These are phyloP conservation scores for Hanseniaspora nectarophila DNA, from an alignment of 805 yeast genomes.

Conservation along the genomic window DNA sequence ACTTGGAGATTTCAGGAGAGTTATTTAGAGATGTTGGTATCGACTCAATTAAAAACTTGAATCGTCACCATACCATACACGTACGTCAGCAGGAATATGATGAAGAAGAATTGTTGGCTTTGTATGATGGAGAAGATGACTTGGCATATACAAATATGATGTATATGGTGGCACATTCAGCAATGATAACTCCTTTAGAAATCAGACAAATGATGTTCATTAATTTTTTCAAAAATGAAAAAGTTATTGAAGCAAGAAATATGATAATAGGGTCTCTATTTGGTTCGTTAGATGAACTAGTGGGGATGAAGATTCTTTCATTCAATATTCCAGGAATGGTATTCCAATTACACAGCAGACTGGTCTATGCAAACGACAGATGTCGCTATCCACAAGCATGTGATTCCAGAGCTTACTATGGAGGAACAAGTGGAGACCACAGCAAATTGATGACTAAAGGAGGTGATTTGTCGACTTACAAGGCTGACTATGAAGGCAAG, in stretches of 20 bases:
- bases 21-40: slow-evolving; percentile 30
- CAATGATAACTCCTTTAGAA: background rate
- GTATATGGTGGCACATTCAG: background rate
- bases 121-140: background rate
- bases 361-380: background rate
- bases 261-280: background rate
- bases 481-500: background rate
- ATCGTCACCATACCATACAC: background rate
- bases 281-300: too few species aligned
- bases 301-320: too few species aligned
- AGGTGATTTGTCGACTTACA: background rate
- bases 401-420: background rate
- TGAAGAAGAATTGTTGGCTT: background rate
- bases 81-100: background rate
- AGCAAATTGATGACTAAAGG: background rate
- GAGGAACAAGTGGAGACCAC: background rate
- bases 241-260: background rate
- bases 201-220: slow-evolving; percentile 4
- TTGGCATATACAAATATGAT: background rate
- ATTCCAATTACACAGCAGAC: background rate
- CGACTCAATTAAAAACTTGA: background rate
- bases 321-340: background rate
- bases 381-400: background rate
- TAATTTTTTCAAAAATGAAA: background rate
- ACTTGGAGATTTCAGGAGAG: slow-evolving; percentile 44